Base-by-base conservation (phyloP, 768 basidiomycete species). In the Megacollybia marginata region DNA sequence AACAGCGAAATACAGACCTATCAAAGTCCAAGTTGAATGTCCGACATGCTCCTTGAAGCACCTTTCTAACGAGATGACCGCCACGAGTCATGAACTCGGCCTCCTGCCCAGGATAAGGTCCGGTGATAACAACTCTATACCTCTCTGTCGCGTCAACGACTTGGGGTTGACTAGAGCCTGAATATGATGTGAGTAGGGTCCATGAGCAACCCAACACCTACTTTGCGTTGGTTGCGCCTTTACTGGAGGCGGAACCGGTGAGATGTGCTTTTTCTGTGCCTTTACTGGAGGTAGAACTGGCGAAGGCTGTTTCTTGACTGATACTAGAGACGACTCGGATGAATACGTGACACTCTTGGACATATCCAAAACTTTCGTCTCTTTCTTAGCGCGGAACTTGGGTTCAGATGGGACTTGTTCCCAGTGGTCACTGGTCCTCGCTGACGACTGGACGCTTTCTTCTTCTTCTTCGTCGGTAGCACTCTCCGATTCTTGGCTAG, bases 71-170 rank as follows among this genome's bases (percentile, higher is more conserved):
- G 42, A 44, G 44, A 52, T 67, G 62, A 12, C 59, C 52, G 9
- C 58, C 58, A 50, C 64, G 63, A 23, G 64, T 65, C 54, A 58
- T 63, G 56, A 67, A 65, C 23, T 59, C 53, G 4, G 46, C 42
- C 38, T 35, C 36, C 16, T 50, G 9, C 2, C 42, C 20, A 4
- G 50, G 31, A 2, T n/a, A 10, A 47, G 53, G 53, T 13, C 48
- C 49, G 3, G 40, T 36, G 23, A 57, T 20, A 33, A 10, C n/a
- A 2, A 57, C 40, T 23, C 48, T 47, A 47, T 52, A 57, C 10
- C 49, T 52, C 32, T 19, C 20, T 3, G 2, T 28, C 23, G 23
- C 23, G 6, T 28, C 23, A 6, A 28, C 23, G 23, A 28, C 23
- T 28, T 28, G 23, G 6, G 23, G 6, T 28, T 28, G 23, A 28